Evolutionary conservation across 1,139 yeast genomes (phyloP).

Genomic region (Arxiozyma slooffiae): DNA sequence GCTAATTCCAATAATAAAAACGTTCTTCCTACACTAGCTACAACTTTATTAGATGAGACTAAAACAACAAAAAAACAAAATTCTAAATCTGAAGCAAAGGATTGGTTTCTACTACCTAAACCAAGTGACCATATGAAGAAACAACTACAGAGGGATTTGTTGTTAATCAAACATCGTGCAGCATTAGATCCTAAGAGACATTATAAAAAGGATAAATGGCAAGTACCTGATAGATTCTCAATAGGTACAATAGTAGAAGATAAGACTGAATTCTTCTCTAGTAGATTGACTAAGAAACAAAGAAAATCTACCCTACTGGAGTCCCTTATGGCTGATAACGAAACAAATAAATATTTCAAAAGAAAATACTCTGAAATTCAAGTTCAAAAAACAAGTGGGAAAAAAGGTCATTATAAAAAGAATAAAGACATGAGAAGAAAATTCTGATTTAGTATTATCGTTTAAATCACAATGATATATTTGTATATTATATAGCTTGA

Average conservation of each 20-base stretch:
- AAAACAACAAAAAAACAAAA: constrained; percentile 8
- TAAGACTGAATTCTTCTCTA: constrained; percentile 64
- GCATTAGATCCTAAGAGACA: constrained; percentile 94
- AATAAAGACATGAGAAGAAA: constrained; percentile 37
- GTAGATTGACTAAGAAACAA: constrained; percentile 60
- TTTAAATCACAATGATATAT: neutral
- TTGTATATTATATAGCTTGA: neutral
- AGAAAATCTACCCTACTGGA: constrained; percentile 73
- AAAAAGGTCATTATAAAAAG: constrained; percentile 57
- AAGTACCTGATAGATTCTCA: constrained; percentile 71
- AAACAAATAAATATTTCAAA: constrained; percentile 67
- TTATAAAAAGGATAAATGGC: constrained; percentile 81
- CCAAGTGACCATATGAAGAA: constrained; percentile 58
- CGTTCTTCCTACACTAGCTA: constrained; percentile 1
- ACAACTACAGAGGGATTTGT: constrained; percentile 63
- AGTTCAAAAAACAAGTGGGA: constrained; percentile 63
- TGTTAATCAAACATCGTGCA: constrained; percentile 72
- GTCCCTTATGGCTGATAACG: constrained; percentile 67
- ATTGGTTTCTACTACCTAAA: constrained; percentile 81
- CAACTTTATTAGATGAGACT: neutral
- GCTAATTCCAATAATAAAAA: constrained; percentile 5
- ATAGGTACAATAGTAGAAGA: constrained; percentile 84
- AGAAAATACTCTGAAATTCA: constrained; percentile 78
- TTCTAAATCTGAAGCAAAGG: constrained; percentile 10
- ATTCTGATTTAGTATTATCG: neutral